Percentiles rank a stretch among this genome's conserved stretches.
Evolutionary conservation across 768 basidiomycete genomes (phyloP).

Genomic region (Boletus pseudo-olivaceus): DNA sequence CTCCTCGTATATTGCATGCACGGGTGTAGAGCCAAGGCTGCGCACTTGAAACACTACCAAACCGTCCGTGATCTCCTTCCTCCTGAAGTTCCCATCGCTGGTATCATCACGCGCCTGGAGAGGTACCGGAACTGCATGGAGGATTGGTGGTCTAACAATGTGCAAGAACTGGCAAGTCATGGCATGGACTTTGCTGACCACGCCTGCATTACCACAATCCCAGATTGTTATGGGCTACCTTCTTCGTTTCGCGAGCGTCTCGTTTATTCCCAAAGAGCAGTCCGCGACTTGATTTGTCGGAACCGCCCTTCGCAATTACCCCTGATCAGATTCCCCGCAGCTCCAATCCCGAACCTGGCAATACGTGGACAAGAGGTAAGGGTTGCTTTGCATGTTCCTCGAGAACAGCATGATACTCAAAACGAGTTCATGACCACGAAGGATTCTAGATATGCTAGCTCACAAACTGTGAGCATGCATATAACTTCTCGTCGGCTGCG

Average conservation of each 20-base stretch:
- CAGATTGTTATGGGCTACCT: conserved; percentile 1
- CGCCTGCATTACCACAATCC: conserved; percentile 19
- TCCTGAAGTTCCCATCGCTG: conserved; percentile 12
- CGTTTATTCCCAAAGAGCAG: conserved; percentile 7
- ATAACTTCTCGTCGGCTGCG: not conserved
- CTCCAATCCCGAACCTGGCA: not conserved
- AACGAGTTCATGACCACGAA: not conserved
- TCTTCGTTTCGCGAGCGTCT: conserved; percentile 10
- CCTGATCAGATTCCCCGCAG: conserved; percentile 9
- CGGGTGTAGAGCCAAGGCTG: conserved; percentile 16
- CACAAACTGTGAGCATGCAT: not conserved
- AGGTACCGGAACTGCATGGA: conserved; percentile 20
- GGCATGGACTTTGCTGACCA: conserved; percentile 20
- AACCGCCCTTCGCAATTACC: conserved; percentile 1
- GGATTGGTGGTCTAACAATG: conserved; percentile 21
- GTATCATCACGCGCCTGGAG: conserved; percentile 20
- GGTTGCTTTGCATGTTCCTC: not conserved
- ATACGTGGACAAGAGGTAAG: conserved; percentile 4
- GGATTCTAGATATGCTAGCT: not conserved
- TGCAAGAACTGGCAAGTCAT: not conserved
- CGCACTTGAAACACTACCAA: conserved; percentile 16
- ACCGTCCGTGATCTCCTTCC: conserved; percentile 6
- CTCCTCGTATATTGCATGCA: conserved; percentile 24
- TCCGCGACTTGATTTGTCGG: conserved; percentile 12
- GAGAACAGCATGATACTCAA: not conserved